Percentiles rank a stretch among this genome's conserved stretches.
phyloP scores from a whole-genome alignment of 1,284 basidiomycete species.

The Ganoderma sp. region DNA sequence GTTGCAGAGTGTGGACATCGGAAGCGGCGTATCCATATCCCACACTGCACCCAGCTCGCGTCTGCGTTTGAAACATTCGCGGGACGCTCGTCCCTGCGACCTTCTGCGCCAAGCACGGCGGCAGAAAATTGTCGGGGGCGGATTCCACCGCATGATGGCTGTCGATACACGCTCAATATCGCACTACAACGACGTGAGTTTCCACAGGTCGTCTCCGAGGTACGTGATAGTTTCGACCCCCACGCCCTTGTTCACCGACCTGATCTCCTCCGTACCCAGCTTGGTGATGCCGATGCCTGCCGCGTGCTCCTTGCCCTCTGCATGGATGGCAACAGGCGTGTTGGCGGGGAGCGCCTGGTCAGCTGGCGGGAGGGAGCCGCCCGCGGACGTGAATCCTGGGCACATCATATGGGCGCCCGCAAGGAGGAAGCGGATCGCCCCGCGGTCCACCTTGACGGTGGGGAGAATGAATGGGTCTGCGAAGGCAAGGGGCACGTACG shows the following conservation, averaged over 20 bases:
- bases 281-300: constrained; percentile 89
- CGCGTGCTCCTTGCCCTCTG: constrained; percentile 96
- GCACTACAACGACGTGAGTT: constrained; percentile 67
- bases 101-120: background rate
- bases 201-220: constrained; percentile 93
- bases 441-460: constrained; percentile 90
- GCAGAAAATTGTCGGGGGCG: background rate
- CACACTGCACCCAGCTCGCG: background rate
- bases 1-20: background rate
- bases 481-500: background rate
- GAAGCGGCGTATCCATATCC: background rate
- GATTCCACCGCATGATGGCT: constrained; percentile 3
- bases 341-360: constrained; percentile 72
- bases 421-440: constrained; percentile 97
- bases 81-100: background rate
- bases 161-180: constrained; percentile 18
- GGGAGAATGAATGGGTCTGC: constrained; percentile 91
- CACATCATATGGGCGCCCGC: constrained; percentile 97
- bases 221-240: constrained; percentile 89
- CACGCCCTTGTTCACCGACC: constrained; percentile 86
- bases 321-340: constrained; percentile 84
- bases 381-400: constrained; percentile 92
- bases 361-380: constrained; percentile 85
- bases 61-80: background rate
- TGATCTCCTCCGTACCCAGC: constrained; percentile 88